Evolutionary conservation across 257 asterid genomes (phyloP), one percentile per base, ranked within the genome.

Genomic region (Penstemon davidsonii): DNA sequence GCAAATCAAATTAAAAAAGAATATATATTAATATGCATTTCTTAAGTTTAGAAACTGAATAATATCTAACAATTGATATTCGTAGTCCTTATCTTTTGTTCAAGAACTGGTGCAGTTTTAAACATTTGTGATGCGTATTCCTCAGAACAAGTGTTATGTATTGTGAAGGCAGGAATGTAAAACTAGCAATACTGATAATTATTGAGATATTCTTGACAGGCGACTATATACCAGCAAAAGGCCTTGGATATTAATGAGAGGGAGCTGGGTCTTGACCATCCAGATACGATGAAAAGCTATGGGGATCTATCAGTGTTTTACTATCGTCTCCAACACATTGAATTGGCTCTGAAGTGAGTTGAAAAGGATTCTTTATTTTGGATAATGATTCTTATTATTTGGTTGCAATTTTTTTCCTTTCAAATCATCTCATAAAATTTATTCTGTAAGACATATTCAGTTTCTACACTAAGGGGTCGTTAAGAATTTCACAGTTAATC

Each of bases 191-290:
- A 70, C 71, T 68, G 53, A 39, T 38, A 57, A 47, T 68, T 7
- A 63, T 55, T 69, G 74, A 25, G 18, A 49, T 63, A 54, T 67
- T 77, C 58, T 70, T 73, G 69, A 68, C 63, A 94, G 99, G 99
- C 99, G 12, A 91, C 98, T 52, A 82, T 87, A 74, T 94, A 94
- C 77, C 98, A 94, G 82, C 99, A 94, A 66, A 94, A 94, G 85
- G 98, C 99, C 52, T 84, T 94, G 77, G 96, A 91, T 77, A 91
- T 94, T 76, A 94, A 94, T 64, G 99, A 94, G 85, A 87, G 98
- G 81, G 99, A 91, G 84, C 88, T 94, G 65, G 98, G 99, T 65
- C 99, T 94, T 75, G 99, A 94, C 80, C 98, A 94, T 82, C 99
- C 99, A 12, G 99, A 94, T 75, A 94, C 99, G 7, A 94, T 94